A percentile compares a stretch with the other conserved stretches of the same genome.
These are phyloP conservation scores for Raphanus raphanistrum DNA, from an alignment of 345 rosid genomes.

Conservation along the genomic window DNA sequence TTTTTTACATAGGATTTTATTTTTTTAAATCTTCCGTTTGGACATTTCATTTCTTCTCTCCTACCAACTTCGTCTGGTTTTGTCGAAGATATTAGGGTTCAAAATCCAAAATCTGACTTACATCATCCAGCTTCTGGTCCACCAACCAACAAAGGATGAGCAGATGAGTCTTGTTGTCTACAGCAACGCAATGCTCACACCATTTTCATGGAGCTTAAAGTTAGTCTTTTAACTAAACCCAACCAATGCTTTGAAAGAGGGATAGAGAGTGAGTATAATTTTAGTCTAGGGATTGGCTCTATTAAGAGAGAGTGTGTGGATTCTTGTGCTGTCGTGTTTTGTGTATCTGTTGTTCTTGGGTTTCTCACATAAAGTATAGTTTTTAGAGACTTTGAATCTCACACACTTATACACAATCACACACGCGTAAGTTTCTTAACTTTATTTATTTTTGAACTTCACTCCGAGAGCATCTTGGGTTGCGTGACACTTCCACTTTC, in stretches of 20 bases:
- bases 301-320: conserved; percentile 21
- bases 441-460: conserved; percentile 4
- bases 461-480: conserved; percentile 46
- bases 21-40: conserved; percentile 11
- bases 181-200: conserved; percentile 41
- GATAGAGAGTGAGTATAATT: conserved; percentile 16
- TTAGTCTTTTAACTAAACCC: conserved; percentile 2
- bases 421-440: conserved; percentile 39
- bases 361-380: conserved; percentile 2
- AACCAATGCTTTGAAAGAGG: conserved; percentile 27
- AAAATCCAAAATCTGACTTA: conserved; percentile 26
- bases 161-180: conserved; percentile 29
- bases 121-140: conserved; percentile 24
- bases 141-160: conserved; percentile 6
- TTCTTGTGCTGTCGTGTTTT: conserved; percentile 40
- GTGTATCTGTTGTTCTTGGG: conserved; percentile 44
- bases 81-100: conserved; percentile 19
- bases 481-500: conserved; percentile 47
- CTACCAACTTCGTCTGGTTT: conserved; percentile 24
- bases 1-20: neutral
- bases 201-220: conserved; percentile 37
- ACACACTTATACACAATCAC: conserved; percentile 32
- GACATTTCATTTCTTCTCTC: conserved; percentile 4
- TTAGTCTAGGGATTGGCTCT: conserved; percentile 37
- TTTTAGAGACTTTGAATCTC: conserved; percentile 32